A percentile compares a stretch with the other conserved stretches of the same genome.
Conservation (phyloP, 2,329 filamentous ascomycete genomes). For the Trichoderma semiorbis region DNA sequence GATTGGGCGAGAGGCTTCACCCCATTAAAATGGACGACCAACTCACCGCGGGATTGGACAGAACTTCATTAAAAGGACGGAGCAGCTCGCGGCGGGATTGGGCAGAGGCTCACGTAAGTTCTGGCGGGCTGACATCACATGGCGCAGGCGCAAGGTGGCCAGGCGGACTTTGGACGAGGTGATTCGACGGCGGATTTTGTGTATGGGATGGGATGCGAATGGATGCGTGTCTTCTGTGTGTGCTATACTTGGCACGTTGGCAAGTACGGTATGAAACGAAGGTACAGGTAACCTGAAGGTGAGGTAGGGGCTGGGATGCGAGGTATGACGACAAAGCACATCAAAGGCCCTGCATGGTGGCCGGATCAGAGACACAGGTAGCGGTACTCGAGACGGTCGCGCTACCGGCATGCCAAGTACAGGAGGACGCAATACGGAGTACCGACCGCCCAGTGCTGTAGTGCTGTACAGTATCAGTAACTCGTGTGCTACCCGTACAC, state of each 20-base stretch:
- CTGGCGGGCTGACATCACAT: conserved; percentile 13
- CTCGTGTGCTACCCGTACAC: background rate
- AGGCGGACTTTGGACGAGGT: background rate
- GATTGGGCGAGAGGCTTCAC: conserved; percentile 2
- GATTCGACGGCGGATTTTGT: background rate
- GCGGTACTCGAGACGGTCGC: background rate
- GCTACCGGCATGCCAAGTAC: background rate
- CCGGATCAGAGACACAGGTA: background rate
- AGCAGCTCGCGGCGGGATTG: background rate
- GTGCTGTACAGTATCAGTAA: background rate
- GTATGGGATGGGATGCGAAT: background rate
- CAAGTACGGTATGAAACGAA: background rate
- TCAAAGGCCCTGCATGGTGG: background rate
- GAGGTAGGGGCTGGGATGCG: background rate
- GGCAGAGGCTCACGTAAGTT: conserved; percentile 15
- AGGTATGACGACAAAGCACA: background rate
- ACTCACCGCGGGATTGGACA: background rate
- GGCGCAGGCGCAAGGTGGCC: background rate
- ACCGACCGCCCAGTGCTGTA: background rate
- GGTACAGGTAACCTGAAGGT: background rate
- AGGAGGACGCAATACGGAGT: background rate
- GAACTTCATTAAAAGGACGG: background rate
- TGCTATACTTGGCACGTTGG: conserved; percentile 2
- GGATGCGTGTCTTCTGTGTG: background rate
- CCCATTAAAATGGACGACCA: no score